phyloP scores from a whole-genome alignment of 345 rosid genomes.

The Citropsis articulata region DNA sequence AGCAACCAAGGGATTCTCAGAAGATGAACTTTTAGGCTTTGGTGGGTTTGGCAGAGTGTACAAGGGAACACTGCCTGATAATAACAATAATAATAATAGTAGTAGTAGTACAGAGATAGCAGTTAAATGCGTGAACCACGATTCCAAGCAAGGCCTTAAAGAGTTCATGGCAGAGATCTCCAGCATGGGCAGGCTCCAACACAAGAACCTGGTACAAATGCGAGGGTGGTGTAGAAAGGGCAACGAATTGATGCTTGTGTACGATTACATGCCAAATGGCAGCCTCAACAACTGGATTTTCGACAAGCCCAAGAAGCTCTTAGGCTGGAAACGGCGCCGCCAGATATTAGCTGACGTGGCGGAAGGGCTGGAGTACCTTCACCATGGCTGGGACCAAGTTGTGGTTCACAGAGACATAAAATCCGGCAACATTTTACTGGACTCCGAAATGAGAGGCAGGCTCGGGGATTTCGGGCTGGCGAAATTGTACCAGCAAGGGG shows the following conservation, averaged over 20 bases:
- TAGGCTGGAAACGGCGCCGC: slow-evolving; percentile 60
- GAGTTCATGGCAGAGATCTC: slow-evolving; percentile 96
- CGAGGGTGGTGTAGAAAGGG: slow-evolving; percentile 87
- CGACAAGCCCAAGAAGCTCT: slow-evolving; percentile 43
- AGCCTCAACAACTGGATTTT: slow-evolving; percentile 77
- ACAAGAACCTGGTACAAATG: slow-evolving; percentile 77
- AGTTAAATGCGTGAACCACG: slow-evolving; percentile 83
- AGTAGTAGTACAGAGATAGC: slow-evolving; percentile 37
- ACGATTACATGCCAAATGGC: slow-evolving; percentile 88
- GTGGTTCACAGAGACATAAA: slow-evolving; percentile 85
- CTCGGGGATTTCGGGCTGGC: slow-evolving; percentile 90
- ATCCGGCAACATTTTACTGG: slow-evolving; percentile 75
- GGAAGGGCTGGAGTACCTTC: slow-evolving; percentile 78
- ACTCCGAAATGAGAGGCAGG: slow-evolving; percentile 77
- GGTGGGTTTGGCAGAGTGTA: slow-evolving; percentile 87
- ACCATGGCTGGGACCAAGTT: slow-evolving; percentile 89
- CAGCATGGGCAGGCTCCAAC: slow-evolving; percentile 87
- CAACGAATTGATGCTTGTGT: slow-evolving; percentile 73
- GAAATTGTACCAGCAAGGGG: slow-evolving; percentile 69
- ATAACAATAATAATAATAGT: slow-evolving; percentile 1
- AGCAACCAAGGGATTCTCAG: slow-evolving; percentile 65
- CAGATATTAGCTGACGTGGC: slow-evolving; percentile 71
- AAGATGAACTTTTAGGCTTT: slow-evolving; percentile 58
- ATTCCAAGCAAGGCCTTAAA: slow-evolving; percentile 82
- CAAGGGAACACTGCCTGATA: slow-evolving; percentile 56